A percentile compares a stretch with the other conserved stretches of the same genome.
Evolutionary conservation across 495 filamentous ascomycete species (phyloP).

Genomic region (Annulohypoxylon bovei): DNA sequence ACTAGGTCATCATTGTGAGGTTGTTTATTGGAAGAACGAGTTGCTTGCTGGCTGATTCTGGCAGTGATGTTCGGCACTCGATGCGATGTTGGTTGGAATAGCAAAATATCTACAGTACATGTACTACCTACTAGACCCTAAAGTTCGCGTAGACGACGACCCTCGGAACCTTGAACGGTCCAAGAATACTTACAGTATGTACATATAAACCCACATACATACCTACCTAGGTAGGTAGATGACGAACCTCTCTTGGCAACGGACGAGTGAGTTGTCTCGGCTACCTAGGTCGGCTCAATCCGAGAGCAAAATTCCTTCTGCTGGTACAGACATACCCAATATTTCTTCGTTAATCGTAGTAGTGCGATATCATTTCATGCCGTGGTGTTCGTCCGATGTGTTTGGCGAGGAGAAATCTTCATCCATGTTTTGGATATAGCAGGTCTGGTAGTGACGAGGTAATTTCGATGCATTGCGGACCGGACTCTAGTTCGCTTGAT

Average conservation of each 20-base stretch:
- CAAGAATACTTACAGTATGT: conserved; percentile 4
- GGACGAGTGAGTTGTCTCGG: not conserved
- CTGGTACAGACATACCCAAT: not conserved
- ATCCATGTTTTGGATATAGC: conserved; percentile 19
- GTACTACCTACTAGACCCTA: no score
- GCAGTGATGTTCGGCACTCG: not conserved
- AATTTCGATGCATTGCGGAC: conserved; percentile 12
- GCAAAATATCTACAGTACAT: not conserved
- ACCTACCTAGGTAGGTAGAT: no score
- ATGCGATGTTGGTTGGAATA: not conserved
- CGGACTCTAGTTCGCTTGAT: conserved; percentile 17
- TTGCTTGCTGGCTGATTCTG: not conserved
- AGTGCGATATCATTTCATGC: conserved; percentile 7
- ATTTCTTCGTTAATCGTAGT: conserved; percentile 3
- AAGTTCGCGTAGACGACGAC: conserved; percentile 3
- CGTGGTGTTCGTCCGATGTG: conserved; percentile 7
- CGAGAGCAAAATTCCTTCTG: conserved; percentile 30
- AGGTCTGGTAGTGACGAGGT: conserved; percentile 15
- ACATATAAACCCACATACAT: conserved; percentile 5
- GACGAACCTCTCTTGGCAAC: conserved; percentile 13
- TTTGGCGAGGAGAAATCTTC: conserved; percentile 1
- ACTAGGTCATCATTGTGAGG: not conserved
- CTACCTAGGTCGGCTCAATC: conserved; percentile 37
- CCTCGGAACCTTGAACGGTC: conserved; percentile 24
- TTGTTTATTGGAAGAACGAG: not conserved